Conservation (phyloP, 805 yeast species). For the Metschnikowia proteae region DNA sequence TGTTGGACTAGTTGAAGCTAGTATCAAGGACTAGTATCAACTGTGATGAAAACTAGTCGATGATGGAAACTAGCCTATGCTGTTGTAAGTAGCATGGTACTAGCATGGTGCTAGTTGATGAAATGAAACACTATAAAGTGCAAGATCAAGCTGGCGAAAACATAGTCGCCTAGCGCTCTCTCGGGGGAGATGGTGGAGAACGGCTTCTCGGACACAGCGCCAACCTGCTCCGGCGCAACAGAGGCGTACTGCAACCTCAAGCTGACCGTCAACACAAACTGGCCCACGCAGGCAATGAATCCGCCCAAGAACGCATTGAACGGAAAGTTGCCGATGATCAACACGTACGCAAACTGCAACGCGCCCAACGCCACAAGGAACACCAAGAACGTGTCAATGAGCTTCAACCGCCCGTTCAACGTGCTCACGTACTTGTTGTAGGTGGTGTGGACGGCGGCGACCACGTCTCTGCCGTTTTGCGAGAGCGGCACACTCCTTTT, state of each 20-base stretch:
- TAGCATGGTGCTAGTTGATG: slow-evolving; percentile 54
- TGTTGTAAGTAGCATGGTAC: too few relatives aligned
- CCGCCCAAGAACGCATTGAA: slow-evolving; percentile 97
- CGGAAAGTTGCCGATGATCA: slow-evolving; percentile 84
- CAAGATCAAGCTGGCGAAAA: slow-evolving; percentile 79
- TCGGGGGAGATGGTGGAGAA: slow-evolving; percentile 31
- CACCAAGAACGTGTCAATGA: slow-evolving; percentile 73
- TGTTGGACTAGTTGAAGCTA: too few relatives aligned
- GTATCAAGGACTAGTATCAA: too few relatives aligned
- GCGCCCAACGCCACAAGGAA: slow-evolving; percentile 73
- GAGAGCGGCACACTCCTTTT: slow-evolving; percentile 4
- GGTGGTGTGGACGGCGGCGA: slow-evolving; percentile 31
- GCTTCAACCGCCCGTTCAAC: slow-evolving; percentile 48
- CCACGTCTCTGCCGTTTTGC: slow-evolving; percentile 24
- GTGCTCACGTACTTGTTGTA: slow-evolving; percentile 30
- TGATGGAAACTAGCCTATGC: too few relatives aligned
- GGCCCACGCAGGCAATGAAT: slow-evolving; percentile 88
- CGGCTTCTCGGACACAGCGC: background rate
- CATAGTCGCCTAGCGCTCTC: slow-evolving; percentile 81
- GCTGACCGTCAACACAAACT: slow-evolving; percentile 83
- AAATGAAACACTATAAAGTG: slow-evolving; percentile 91
- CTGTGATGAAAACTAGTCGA: too few relatives aligned
- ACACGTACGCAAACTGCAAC: slow-evolving; percentile 73
- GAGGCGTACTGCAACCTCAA: slow-evolving; percentile 64
- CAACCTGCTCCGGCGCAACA: slow-evolving; percentile 5